Base-by-base conservation (phyloP, 441 rosid species). In the Pelargonium myrrhifolium region DNA sequence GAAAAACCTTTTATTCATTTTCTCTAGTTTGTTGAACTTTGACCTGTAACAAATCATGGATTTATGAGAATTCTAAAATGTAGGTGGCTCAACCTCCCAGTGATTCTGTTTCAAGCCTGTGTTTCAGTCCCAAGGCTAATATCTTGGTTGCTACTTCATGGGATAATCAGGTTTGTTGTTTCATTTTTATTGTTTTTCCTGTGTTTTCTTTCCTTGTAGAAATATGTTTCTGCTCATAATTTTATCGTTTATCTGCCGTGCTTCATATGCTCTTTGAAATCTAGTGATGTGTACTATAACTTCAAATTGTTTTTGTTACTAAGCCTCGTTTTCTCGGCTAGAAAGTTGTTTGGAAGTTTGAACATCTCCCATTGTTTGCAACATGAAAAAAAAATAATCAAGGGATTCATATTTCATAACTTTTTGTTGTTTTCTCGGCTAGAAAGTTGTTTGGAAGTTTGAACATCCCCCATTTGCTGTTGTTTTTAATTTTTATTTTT, bases 81-180 rank as follows among this genome's bases (percentile, higher is more conserved):
- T 70, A 94, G 99, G 97, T 94, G 62, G 67, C 81, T 63, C 96
- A 92, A 69, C 89, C 97, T 51, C 98, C 99, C 4, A 69, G 74
- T 35, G 99, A 89, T 77, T 89, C 97, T 1, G 79, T 92, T 69
- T 89, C 97, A 0, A 94, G 98, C 77, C 93, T 93, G 71, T 42
- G 82, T 81, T 93, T 93, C 79, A 91, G 99, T 79, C 90, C 99
- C 7, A 87, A 85, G 79, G 97, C 97, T 45, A 93, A 91, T 66
- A 73, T 84, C 58, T 86, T 94, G 74, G 83, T 91, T 51, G 96
- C 96, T 12, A 89, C 94, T 71, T 91, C 99, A 21, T 94, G 99
- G 99, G 99, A 94, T 83, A 94, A 89, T 76, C 99, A 94, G 96
- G 99, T 94, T 68, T 63, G 71, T 10, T 55, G 21, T 55, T 55